Evolutionary conservation across 257 asterid genomes (phyloP).

Genomic region (Solanum appendiculatum): DNA sequence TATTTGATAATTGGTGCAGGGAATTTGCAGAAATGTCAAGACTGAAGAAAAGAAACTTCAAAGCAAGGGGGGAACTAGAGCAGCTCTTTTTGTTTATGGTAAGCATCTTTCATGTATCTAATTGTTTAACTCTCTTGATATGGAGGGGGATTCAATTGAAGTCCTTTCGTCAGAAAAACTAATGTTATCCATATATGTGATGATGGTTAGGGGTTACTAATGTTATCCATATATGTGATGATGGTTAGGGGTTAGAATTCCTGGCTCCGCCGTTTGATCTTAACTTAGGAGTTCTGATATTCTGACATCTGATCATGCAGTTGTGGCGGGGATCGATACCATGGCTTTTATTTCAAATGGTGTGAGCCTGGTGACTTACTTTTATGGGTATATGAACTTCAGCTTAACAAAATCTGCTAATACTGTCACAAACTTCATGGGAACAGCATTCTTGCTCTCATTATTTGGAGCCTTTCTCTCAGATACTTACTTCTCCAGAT

Average conservation of each 20-base stretch:
- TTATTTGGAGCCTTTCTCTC: constrained; percentile 56
- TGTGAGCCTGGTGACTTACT: constrained; percentile 62
- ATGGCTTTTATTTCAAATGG: constrained; percentile 51
- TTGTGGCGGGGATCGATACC: constrained; percentile 42
- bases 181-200: background rate
- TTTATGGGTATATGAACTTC: constrained; percentile 46
- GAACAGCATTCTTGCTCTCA: constrained; percentile 45
- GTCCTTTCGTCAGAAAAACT: background rate
- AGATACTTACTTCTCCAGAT: constrained; percentile 45
- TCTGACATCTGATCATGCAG: constrained; percentile 39
- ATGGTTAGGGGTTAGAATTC: background rate
- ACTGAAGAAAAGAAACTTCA: background rate
- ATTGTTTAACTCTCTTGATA: background rate
- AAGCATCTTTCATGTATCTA: background rate
- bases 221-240: background rate
- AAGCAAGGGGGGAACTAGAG: background rate
- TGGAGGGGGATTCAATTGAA: background rate
- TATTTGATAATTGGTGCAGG: background rate
- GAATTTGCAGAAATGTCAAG: background rate
- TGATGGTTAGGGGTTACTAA: too few relatives aligned
- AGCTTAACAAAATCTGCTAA: constrained; percentile 50
- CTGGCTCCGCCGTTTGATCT: background rate
- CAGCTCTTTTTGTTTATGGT: constrained; percentile 6
- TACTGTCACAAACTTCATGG: constrained; percentile 57
- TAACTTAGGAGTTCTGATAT: background rate